Evolutionary conservation across 1,284 basidiomycete genomes (phyloP), one percentile per base, ranked within the genome.

Genomic region (Singerocomus inundabilis): DNA sequence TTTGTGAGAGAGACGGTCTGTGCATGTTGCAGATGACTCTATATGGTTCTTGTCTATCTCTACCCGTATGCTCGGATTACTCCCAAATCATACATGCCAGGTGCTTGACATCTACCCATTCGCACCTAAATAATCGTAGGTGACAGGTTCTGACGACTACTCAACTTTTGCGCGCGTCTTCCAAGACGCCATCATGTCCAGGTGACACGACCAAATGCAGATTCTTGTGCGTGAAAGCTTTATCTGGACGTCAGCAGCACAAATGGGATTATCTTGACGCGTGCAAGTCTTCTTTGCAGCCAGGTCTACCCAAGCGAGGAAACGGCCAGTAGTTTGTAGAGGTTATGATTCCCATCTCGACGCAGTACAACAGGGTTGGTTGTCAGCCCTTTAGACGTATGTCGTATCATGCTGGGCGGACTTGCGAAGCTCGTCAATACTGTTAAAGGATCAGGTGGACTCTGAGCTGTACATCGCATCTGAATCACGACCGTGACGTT

Each of bases 301-400:
- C 2, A 43, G 51, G 18, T 58, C 26, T 44, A 52, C 36, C 25
- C 38, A 32, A 51, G 43, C 41, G 25, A 55, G 55, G 6, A 40
- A 39, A 45, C 28, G 16, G 12, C 29, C 29, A 12, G 12, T 25
- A 12, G 33, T 16, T 48, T 28, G 26, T 31, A 18, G 25, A 39
- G 47, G 46, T 49, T 16, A 35, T 57, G 28, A 44, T 57, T 28
- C 46, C 40, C 33, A 24, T 56, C 43, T 40, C 36, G 39, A 38
- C 33, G 24, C 37, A 3, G n/a, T 44, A 18, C 32, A 24, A 39
- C 29, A 38, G 3, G 32, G 12, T 39, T 43, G 1, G 34, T 48
- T 46, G 57, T 48, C 44, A 47, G 41, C 48, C 18, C 21, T 31
- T 26, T 8, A 21, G 31, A 28, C 9, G 33, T 15, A n/a, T 25